Conservation (phyloP, 257 asterid species). For the Leptodermis oblonga region DNA sequence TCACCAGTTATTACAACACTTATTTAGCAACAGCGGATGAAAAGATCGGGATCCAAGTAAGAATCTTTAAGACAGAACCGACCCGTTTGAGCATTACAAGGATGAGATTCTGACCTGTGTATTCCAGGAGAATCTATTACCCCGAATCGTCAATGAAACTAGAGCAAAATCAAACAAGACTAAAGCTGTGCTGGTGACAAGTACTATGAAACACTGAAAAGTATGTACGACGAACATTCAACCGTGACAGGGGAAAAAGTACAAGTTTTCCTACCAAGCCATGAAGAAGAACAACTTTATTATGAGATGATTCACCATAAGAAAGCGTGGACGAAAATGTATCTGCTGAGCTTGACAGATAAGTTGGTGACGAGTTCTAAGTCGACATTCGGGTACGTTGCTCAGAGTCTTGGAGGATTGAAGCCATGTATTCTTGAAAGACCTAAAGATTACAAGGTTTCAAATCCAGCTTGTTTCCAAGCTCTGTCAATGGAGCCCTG, state of each 20-base stretch:
- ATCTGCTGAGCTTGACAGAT: conserved; percentile 62
- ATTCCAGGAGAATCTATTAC: no score
- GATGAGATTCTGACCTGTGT: no score
- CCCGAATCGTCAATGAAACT: no score
- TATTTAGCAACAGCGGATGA: no score
- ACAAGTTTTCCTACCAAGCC: conserved; percentile 54
- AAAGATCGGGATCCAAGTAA: no score
- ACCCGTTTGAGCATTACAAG: no score
- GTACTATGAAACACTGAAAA: conserved; percentile 22
- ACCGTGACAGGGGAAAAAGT: conserved; percentile 48
- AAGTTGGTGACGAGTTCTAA: conserved; percentile 65
- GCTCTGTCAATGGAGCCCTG: conserved; percentile 67
- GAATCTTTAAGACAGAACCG: no score
- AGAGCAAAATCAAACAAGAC: no score
- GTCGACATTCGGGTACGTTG: conserved; percentile 83
- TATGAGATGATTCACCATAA: conserved; percentile 43
- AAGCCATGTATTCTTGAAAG: conserved; percentile 71
- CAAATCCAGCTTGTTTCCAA: conserved; percentile 47
- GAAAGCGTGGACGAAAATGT: conserved; percentile 70
- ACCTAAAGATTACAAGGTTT: conserved; percentile 38
- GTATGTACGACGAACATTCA: conserved; percentile 49
- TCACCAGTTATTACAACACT: no score
- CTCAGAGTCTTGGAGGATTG: conserved; percentile 75
- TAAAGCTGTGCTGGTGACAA: no score
- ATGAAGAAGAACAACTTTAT: conserved; percentile 48